These are phyloP conservation scores for Gleditsia sinensis DNA, from an alignment of 306 rosid species.

Conservation along the genomic window DNA sequence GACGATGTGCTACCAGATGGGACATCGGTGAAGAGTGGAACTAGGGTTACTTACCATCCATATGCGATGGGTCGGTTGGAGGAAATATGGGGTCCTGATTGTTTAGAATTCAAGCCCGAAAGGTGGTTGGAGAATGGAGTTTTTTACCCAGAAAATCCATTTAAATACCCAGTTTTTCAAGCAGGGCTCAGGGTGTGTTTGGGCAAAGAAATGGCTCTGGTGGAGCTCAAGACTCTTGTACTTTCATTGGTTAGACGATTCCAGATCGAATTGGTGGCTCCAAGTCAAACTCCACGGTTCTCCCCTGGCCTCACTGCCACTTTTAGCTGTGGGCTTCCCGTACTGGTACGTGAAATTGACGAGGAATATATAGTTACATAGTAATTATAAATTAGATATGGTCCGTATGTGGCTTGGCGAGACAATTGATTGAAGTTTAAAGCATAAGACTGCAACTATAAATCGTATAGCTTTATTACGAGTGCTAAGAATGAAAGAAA, in stretches of 20 bases:
- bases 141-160: conserved; percentile 46
- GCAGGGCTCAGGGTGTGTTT: conserved; percentile 78
- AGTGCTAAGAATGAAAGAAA: neutral
- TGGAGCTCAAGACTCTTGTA: conserved; percentile 63
- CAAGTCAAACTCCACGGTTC: conserved; percentile 52
- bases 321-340: conserved; percentile 64
- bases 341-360: conserved; percentile 43
- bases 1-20: conserved; percentile 84
- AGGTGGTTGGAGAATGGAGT: conserved; percentile 66
- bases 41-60: conserved; percentile 87
- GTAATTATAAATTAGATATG: neutral
- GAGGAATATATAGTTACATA: neutral
- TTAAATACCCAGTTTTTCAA: conserved; percentile 78
- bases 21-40: conserved; percentile 60
- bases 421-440: neutral
- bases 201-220: conserved; percentile 81
- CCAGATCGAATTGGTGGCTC: conserved; percentile 32
- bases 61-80: conserved; percentile 81
- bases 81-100: conserved; percentile 77
- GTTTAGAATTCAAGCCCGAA: conserved; percentile 64
- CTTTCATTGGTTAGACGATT: conserved; percentile 56
- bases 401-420: neutral
- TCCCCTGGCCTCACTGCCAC: conserved; percentile 89
- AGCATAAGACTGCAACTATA: neutral
- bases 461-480: no score